Evolutionary conservation across 2,329 filamentous ascomycete species (phyloP), one percentile per base, ranked within the genome.

Genomic region (Triangularia verruculosa): DNA sequence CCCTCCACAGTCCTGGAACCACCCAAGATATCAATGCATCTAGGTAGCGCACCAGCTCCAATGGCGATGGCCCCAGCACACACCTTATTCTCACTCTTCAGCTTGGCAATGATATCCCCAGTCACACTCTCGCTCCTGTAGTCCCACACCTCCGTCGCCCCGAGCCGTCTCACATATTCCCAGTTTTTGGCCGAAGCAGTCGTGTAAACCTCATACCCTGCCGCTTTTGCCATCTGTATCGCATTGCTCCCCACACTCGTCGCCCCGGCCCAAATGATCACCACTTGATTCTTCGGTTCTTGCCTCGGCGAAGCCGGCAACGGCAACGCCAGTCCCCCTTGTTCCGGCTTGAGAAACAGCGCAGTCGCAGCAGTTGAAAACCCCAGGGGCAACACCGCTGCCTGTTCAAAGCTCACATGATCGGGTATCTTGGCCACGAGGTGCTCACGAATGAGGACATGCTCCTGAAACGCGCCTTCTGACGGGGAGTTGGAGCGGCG

Each of bases 231-330:
- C 13, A 78, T 71, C 64, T 78, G 75, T 28, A 78, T 73, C 13
- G 72, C 72, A 3, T 71, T 68, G 1, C 71, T 66, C 4, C 76
- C 77, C 34, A 74, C 66, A 2, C 67, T 70, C 5, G 76, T 76
- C 61, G 74, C 74, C 20, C 74, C 77, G 32, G 76, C 75, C 0
- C 78, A 67, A 12, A 78, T 69, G 1, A 78, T 73, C 28, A 77
- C 66, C 0, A 74, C 75, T 57, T 47, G n/a, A 24, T 24, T 57
- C 32, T 52, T 25, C 11, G 27, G 9, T 3, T 17, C 24, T 8
- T 39, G 51, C 13, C 59, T 55, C 15, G 59, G 27, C 9, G 56
- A 47, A 32, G 43, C 51, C 17, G 20, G 65, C 12, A 34, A 59
- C 24, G 17, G 56, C 34, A 63, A 47, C 22, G 34, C 61, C 17